phyloP scores from a whole-genome alignment of 352 stramenopile genomes.

The Phytophthora cajani region DNA sequence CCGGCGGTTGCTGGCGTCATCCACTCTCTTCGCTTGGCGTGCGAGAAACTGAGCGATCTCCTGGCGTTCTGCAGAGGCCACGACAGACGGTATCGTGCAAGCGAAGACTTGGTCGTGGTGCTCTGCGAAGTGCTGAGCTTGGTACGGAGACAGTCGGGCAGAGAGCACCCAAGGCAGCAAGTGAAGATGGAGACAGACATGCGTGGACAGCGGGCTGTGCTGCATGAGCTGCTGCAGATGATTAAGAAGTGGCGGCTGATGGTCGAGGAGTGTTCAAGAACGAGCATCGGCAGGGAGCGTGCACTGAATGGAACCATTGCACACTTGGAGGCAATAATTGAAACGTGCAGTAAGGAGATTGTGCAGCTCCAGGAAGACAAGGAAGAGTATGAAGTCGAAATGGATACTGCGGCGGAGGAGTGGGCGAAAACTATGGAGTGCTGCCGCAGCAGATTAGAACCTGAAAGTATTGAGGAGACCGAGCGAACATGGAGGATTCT shows the following conservation, averaged over 20 bases:
- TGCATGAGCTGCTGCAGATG: constrained; percentile 1
- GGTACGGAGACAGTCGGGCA: not conserved
- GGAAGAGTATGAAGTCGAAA: not conserved
- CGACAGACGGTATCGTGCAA: constrained; percentile 3
- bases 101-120: constrained; percentile 21
- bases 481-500: constrained; percentile 4
- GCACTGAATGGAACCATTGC: constrained; percentile 15
- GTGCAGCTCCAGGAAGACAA: not conserved
- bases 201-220: not conserved
- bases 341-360: constrained; percentile 4
- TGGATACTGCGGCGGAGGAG: not conserved
- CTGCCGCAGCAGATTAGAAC: not conserved
- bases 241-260: constrained; percentile 27
- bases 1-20: not conserved
- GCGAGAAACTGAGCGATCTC: constrained; percentile 19
- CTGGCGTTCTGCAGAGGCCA: constrained; percentile 11
- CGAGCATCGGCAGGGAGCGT: not conserved
- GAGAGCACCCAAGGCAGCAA: not conserved
- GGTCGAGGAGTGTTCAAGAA: constrained; percentile 4
- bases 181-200: constrained; percentile 4
- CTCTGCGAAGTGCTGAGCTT: constrained; percentile 40
- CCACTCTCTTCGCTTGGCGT: constrained; percentile 3
- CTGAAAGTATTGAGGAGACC: not conserved
- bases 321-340: constrained; percentile 10
- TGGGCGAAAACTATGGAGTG: not conserved